A percentile compares a stretch with the other conserved stretches of the same genome.
Evolutionary conservation across 352 stramenopile genomes (phyloP).

Genomic region (Thalassiosira exigua): DNA sequence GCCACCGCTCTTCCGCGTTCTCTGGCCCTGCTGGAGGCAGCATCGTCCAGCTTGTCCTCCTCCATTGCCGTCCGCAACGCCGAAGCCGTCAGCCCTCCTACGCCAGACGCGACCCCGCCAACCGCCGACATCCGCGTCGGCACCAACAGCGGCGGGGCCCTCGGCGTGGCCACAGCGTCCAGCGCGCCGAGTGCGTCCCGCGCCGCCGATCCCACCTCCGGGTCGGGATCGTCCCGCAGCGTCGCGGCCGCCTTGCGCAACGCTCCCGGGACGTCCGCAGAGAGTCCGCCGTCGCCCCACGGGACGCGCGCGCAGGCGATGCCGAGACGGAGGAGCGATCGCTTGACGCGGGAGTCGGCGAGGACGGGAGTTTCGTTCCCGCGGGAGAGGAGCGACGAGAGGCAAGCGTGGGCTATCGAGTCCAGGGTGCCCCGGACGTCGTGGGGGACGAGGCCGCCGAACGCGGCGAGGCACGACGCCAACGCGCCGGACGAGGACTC

Average conservation of each 20-base stretch:
- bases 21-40: too few relatives aligned
- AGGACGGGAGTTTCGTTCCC: slow-evolving; percentile 25
- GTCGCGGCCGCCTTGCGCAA: slow-evolving; percentile 30
- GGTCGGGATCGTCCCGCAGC: slow-evolving; percentile 40
- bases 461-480: slow-evolving; percentile 43
- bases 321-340: slow-evolving; percentile 42
- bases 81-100: slow-evolving; percentile 25
- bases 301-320: slow-evolving; percentile 51
- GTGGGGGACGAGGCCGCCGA: slow-evolving; percentile 49
- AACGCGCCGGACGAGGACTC: slow-evolving; percentile 41
- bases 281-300: slow-evolving; percentile 58
- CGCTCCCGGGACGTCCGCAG: slow-evolving; percentile 19
- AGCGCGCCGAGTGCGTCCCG: slow-evolving; percentile 45
- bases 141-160: slow-evolving; percentile 50
- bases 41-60: slow-evolving; percentile 24
- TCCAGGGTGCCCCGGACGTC: slow-evolving; percentile 49
- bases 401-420: slow-evolving; percentile 44
- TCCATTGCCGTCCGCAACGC: slow-evolving; percentile 31
- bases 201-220: slow-evolving; percentile 35
- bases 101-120: slow-evolving; percentile 1
- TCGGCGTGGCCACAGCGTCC: slow-evolving; percentile 49
- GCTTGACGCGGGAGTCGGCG: slow-evolving; percentile 40
- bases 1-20: too few relatives aligned
- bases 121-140: slow-evolving; percentile 11
- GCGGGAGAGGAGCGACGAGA: slow-evolving; percentile 30